Conservation (phyloP, 176 grass and related monocot genomes). For the Miscanthus lutarioriparius region DNA sequence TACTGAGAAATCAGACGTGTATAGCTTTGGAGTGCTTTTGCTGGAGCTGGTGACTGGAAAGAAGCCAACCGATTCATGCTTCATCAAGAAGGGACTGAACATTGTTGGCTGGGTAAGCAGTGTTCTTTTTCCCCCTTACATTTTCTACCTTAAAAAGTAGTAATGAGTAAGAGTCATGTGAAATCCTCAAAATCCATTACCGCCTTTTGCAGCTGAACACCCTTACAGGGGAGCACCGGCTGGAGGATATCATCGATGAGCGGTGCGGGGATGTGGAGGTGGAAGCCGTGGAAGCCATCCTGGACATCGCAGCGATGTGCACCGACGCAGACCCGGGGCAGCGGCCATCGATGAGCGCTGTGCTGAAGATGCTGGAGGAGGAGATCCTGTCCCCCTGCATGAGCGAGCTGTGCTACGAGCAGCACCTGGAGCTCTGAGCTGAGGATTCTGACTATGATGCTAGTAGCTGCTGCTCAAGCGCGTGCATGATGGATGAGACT, state of each 20-base stretch:
- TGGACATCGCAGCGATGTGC: conserved; percentile 96
- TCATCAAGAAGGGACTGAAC: conserved; percentile 84
- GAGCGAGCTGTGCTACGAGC: conserved; percentile 73
- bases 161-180: neutral
- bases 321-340: conserved; percentile 65
- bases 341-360: conserved; percentile 75
- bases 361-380: conserved; percentile 94
- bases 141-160: neutral
- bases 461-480: neutral
- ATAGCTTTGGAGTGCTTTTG: conserved; percentile 91
- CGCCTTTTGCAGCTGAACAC: conserved; percentile 72
- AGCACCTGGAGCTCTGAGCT: conserved; percentile 71
- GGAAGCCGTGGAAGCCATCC: conserved; percentile 77
- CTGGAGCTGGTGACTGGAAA: conserved; percentile 89
- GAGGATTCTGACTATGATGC: neutral
- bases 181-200: neutral
- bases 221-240: conserved; percentile 58
- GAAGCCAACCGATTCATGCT: conserved; percentile 80
- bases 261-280: conserved; percentile 62
- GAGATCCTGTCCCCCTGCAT: conserved; percentile 84
- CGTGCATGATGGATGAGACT: neutral
- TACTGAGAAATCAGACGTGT: conserved; percentile 90
- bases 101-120: conserved; percentile 97
- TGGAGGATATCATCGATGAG: conserved; percentile 85
- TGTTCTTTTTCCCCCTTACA: neutral